Percentiles rank a stretch among this genome's conserved stretches.
Conservation (phyloP, 192 early-diverging fungal genomes). For the Podila epigama region DNA sequence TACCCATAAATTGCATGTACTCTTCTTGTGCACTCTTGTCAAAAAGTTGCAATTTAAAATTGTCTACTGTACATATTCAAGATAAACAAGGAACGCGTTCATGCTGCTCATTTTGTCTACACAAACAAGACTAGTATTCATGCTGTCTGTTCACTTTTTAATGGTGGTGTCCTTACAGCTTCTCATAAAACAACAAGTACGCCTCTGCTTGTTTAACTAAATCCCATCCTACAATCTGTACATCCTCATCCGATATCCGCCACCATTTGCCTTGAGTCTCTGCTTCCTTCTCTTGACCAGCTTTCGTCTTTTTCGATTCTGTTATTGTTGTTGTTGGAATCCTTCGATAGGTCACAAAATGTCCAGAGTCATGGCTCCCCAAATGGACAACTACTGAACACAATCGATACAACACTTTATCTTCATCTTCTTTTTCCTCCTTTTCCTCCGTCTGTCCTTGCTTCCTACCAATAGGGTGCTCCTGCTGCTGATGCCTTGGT, state of each 20-base stretch:
- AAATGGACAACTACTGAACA: conserved; percentile 84
- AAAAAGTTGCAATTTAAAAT: too few species aligned
- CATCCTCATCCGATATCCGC: conserved; percentile 74
- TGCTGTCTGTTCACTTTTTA: too few species aligned
- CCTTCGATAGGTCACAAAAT: conserved; percentile 88
- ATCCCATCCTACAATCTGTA: conserved; percentile 69
- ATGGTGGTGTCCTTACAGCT: too few species aligned
- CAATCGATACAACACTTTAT: conserved; percentile 68
- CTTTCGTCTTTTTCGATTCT: not conserved
- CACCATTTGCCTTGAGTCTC: conserved; percentile 75
- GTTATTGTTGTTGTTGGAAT: conserved; percentile 25
- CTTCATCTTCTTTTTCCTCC: conserved; percentile 24
- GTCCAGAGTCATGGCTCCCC: conserved; percentile 88
- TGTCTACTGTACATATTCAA: too few species aligned
- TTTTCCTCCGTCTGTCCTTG: too few species aligned
- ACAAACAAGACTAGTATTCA: too few species aligned
- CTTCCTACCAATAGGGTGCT: too few species aligned
- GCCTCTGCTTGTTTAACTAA: conserved; percentile 73
- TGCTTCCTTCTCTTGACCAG: not conserved
- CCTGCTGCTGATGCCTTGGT: too few species aligned
- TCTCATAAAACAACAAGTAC: conserved; percentile 83
- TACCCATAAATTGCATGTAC: too few species aligned
- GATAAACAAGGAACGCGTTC: too few species aligned
- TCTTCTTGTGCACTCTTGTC: too few species aligned
- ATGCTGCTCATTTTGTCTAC: too few species aligned